phyloP scores from a whole-genome alignment of 192 early-diverging fungal genomes.

The Dimargaris xerosporica region DNA sequence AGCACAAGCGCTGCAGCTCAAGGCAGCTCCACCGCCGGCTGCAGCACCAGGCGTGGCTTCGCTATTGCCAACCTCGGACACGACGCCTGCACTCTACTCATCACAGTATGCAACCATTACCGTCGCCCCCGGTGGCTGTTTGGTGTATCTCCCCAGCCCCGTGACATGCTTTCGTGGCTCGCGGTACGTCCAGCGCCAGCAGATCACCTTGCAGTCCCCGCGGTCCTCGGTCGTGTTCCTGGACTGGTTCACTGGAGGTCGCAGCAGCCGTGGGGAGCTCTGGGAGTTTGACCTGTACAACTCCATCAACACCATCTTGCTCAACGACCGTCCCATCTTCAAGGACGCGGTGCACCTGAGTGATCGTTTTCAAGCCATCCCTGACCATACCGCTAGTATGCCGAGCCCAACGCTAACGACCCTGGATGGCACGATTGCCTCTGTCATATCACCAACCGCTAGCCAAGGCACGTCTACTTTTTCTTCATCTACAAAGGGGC shows the following conservation, averaged over 20 bases:
- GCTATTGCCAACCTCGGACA: not conserved
- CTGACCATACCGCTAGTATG: not conserved
- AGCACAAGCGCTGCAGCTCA: not conserved
- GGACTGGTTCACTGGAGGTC: conserved; percentile 75
- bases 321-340: conserved; percentile 1
- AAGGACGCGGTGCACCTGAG: conserved; percentile 12
- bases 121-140: conserved; percentile 25
- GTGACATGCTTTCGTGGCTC: conserved; percentile 57
- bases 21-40: not conserved
- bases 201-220: conserved; percentile 24
- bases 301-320: conserved; percentile 26
- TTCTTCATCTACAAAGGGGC: not conserved
- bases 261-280: conserved; percentile 50
- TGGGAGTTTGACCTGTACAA: conserved; percentile 53
- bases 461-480: not conserved
- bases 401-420: not conserved
- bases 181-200: conserved; percentile 45
- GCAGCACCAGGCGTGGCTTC: not conserved
- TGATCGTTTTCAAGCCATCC: not conserved
- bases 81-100: conserved; percentile 20
- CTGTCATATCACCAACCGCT: not conserved
- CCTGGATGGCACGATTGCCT: not conserved
- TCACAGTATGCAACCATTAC: conserved; percentile 19
- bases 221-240: conserved; percentile 49
- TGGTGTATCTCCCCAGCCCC: conserved; percentile 60